Evolutionary conservation across 495 filamentous ascomycete genomes (phyloP).

Genomic region (Penicillium ochrochloron): DNA sequence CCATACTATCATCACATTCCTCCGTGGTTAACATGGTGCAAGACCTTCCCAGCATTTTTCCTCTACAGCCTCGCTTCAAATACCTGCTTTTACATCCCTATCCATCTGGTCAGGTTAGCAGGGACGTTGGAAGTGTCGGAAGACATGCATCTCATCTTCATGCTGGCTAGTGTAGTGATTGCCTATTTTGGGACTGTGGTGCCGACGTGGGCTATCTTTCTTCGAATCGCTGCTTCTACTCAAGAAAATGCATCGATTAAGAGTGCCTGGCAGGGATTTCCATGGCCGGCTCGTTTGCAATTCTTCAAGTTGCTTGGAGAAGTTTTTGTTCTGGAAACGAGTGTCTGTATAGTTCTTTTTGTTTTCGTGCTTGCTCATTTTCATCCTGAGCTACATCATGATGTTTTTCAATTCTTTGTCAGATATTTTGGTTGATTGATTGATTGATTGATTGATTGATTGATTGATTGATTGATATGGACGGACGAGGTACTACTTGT

Average conservation of each 20-base stretch:
- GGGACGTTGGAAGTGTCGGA: neutral
- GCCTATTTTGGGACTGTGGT: constrained; percentile 9
- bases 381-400: constrained; percentile 7
- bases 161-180: neutral
- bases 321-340: constrained; percentile 2
- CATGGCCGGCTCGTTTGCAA: neutral
- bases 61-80: constrained; percentile 13
- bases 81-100: constrained; percentile 11
- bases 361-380: constrained; percentile 4
- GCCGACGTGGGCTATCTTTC: constrained; percentile 14
- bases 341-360: neutral
- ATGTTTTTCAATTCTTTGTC: neutral
- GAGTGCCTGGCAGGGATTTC: constrained; percentile 11
- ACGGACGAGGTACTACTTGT: too few species aligned
- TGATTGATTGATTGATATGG: neutral
- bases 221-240: constrained; percentile 11
- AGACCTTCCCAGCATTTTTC: constrained; percentile 10
- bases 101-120: neutral
- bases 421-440: neutral
- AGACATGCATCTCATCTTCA: neutral
- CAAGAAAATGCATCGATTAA: constrained; percentile 3
- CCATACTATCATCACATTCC: constrained; percentile 4
- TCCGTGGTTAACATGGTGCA: constrained; percentile 7
- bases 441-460: neutral
- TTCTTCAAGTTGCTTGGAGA: constrained; percentile 8